phyloP scores from a whole-genome alignment of 2,329 filamentous ascomycete genomes.

The Neonectria punicea region DNA sequence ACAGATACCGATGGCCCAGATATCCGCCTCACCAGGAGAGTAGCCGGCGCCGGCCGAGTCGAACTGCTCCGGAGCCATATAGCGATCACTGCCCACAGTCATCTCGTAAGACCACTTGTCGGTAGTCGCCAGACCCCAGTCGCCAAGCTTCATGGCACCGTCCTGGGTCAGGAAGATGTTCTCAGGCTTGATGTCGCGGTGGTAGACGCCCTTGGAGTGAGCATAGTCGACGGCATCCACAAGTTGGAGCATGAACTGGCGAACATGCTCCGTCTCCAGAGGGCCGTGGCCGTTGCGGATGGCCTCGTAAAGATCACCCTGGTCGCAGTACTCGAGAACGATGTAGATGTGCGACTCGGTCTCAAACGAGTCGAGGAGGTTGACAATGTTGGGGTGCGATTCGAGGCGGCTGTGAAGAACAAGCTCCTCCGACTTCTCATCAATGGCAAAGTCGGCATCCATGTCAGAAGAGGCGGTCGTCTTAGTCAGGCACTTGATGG shows the following conservation, averaged over 20 bases:
- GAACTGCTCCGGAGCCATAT: constrained; percentile 99
- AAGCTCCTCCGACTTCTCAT: constrained; percentile 85
- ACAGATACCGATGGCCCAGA: constrained; percentile 98
- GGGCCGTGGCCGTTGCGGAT: constrained; percentile 91
- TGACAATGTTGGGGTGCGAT: constrained; percentile 91
- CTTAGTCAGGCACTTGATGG: constrained; percentile 97
- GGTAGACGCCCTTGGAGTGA: constrained; percentile 90
- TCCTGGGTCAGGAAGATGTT: constrained; percentile 94
- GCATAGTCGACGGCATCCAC: constrained; percentile 90
- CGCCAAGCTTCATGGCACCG: constrained; percentile 93
- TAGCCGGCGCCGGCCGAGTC: constrained; percentile 90
- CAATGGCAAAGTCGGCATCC: constrained; percentile 74
- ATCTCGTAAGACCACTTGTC: constrained; percentile 92
- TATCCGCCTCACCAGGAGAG: constrained; percentile 90
- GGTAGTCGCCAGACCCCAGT: constrained; percentile 92
- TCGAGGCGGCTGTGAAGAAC: constrained; percentile 83
- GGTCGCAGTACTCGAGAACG: constrained; percentile 93
- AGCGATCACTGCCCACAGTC: constrained; percentile 95
- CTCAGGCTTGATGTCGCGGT: constrained; percentile 99
- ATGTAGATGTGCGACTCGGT: constrained; percentile 90
- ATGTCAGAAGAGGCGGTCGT: constrained; percentile 69
- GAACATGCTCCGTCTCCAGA: constrained; percentile 94
- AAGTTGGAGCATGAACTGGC: constrained; percentile 96
- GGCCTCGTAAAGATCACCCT: constrained; percentile 96
- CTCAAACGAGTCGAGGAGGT: constrained; percentile 90